These are phyloP conservation scores for Tulasnella sp. DNA, from an alignment of 768 basidiomycete species.

Conservation along the genomic window DNA sequence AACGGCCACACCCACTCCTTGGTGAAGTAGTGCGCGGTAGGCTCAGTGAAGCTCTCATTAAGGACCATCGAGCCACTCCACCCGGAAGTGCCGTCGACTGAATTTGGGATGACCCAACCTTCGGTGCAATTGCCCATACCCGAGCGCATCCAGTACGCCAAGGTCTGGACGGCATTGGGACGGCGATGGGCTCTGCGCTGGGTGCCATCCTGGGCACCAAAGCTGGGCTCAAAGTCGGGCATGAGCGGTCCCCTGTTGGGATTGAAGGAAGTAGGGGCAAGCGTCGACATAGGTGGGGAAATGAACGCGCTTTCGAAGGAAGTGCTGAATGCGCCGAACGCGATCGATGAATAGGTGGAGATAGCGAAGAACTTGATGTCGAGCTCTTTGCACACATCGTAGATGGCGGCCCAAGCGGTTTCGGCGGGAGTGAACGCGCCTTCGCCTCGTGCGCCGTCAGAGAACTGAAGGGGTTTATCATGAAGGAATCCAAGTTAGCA, in stretches of 20 bases:
- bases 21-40: too few relatives aligned
- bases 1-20: too few relatives aligned
- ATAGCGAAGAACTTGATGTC: background rate
- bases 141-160: slow-evolving; percentile 3
- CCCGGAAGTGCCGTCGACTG: too few relatives aligned
- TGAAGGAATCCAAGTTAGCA: too few relatives aligned
- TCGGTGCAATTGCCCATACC: background rate
- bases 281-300: background rate
- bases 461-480: background rate
- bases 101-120: background rate
- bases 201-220: too few relatives aligned
- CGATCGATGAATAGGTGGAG: background rate
- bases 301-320: background rate
- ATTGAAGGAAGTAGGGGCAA: background rate
- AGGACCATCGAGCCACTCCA: too few relatives aligned
- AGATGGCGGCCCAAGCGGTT: background rate
- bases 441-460: slow-evolving; percentile 5
- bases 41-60: too few relatives aligned
- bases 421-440: background rate
- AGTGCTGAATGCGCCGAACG: slow-evolving; percentile 2
- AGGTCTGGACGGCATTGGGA: background rate
- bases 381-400: slow-evolving; percentile 3
- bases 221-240: too few relatives aligned
- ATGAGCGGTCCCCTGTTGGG: background rate
- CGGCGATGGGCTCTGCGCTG: background rate